Base-by-base conservation (phyloP, 768 basidiomycete genomes). In the Mycena chlorophos region DNA sequence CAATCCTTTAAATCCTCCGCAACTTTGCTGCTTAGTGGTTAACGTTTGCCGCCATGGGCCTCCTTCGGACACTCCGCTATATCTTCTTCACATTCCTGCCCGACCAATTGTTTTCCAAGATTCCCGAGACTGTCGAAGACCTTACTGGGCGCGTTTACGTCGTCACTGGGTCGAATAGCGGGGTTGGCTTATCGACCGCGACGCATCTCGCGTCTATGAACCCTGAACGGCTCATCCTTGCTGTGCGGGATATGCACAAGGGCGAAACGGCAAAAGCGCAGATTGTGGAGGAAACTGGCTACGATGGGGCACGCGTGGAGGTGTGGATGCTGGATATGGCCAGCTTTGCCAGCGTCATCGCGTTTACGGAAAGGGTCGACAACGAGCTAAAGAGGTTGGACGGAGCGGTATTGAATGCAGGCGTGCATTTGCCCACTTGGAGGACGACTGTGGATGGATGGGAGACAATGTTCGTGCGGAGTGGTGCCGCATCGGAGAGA, bases 141-240 rank as follows among this genome's bases (percentile, higher is more conserved):
- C 58, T 74, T 52, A 65, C 66, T 0, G 68, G 70, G 22, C 73
- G 72, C 66, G 73, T 75, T 26, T 59, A 68, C 27, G 64, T 75
- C 43, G 70, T 74, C 20, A 71, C 71, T 19, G 76, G 76, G 3
- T 70, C 70, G 10, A 77, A 75, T 49, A 60, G 69, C 2, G 76
- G 68, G 2, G 68, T 80, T 22, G 79, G 77, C 5, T 71, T 71
- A 27, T 75, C 73, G 52, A 75, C 73, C 14, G 71, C 68, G 26
- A 29, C 47, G 30, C 57, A 54, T 40, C 52, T 58, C 4, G 57
- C 57, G 23, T 52, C 42, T 38, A 22, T 58, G 27, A 43, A 51
- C n/a, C 52, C 57, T 1, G 57, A 47, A 0, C 52, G 23, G 5
- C 39, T 58, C 20, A 54, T 58, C 19, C 52, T 58, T n/a, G 57